Conservation (phyloP, 2,329 filamentous ascomycete genomes). For the Scedosporium apiospermum region DNA sequence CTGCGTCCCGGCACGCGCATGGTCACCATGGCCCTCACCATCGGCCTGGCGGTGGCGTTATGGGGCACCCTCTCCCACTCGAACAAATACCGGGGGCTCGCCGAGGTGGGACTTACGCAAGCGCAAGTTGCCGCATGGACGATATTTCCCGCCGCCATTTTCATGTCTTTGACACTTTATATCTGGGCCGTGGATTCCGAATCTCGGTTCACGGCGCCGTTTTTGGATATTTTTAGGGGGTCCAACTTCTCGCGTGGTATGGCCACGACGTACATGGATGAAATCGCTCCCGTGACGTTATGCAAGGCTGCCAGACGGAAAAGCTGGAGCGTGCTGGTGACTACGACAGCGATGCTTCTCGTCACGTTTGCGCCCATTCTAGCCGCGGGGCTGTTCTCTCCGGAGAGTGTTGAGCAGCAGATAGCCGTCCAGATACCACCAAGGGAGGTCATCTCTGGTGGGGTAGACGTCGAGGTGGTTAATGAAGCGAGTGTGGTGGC, state of each 20-base stretch:
- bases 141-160: constrained; percentile 16
- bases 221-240: constrained; percentile 14
- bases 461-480: constrained; percentile 9
- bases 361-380: constrained; percentile 20
- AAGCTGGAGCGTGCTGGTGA: constrained; percentile 18
- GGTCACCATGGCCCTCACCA: constrained; percentile 10
- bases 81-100: constrained; percentile 11
- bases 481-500: constrained; percentile 12
- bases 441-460: constrained; percentile 14
- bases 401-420: constrained; percentile 12
- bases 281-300: constrained; percentile 15
- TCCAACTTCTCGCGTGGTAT: constrained; percentile 16
- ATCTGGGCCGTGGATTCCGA: constrained; percentile 17
- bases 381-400: constrained; percentile 17
- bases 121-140: constrained; percentile 14
- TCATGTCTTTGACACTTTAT: constrained; percentile 12
- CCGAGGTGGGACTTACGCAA: background rate
- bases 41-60: constrained; percentile 12
- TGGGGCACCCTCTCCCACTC: constrained; percentile 15
- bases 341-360: constrained; percentile 16
- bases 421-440: constrained; percentile 14
- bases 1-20: constrained; percentile 10
- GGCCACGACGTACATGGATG: constrained; percentile 18
- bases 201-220: constrained; percentile 16
- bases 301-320: constrained; percentile 15